Conservation (phyloP, 1,139 yeast species). For the Suhomyces panamericanus region DNA sequence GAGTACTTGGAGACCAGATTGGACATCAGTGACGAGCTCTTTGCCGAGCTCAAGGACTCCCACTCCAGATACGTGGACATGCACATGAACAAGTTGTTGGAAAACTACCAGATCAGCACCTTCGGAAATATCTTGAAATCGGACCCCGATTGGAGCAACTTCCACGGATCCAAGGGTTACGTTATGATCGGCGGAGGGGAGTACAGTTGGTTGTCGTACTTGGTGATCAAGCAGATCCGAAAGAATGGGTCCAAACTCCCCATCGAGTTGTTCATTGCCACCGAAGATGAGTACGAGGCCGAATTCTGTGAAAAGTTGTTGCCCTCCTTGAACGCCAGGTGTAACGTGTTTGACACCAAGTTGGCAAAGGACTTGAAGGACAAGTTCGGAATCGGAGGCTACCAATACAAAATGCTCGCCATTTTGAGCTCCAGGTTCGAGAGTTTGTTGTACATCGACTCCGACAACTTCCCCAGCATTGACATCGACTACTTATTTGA, state of each 20-base stretch:
- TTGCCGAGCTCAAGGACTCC: constrained; percentile 31
- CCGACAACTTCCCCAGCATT: constrained; percentile 62
- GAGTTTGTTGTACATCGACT: constrained; percentile 61
- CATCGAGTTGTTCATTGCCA: constrained; percentile 54
- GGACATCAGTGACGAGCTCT: constrained; percentile 36
- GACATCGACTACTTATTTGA: constrained; percentile 55
- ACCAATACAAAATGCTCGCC: constrained; percentile 64
- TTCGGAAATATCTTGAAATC: constrained; percentile 38
- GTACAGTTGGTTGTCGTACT: constrained; percentile 46
- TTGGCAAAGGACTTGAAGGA: constrained; percentile 25
- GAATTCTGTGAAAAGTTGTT: constrained; percentile 53
- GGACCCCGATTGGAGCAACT: constrained; percentile 40
- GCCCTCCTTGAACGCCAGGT: constrained; percentile 54
- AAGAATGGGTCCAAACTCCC: constrained; percentile 42
- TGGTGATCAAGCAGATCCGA: constrained; percentile 45
- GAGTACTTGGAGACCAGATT: constrained; percentile 41
- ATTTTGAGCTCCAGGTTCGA: constrained; percentile 59
- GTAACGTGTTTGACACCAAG: constrained; percentile 47
- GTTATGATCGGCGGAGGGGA: constrained; percentile 48
- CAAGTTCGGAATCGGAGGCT: constrained; percentile 50
- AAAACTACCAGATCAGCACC: constrained; percentile 33
- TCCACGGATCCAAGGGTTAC: constrained; percentile 40
- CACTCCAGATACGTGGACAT: constrained; percentile 33
- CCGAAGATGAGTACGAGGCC: constrained; percentile 45
- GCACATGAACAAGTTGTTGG: constrained; percentile 33